Base-by-base conservation (phyloP, 1,139 yeast species). In the Dujonia santamariae region DNA sequence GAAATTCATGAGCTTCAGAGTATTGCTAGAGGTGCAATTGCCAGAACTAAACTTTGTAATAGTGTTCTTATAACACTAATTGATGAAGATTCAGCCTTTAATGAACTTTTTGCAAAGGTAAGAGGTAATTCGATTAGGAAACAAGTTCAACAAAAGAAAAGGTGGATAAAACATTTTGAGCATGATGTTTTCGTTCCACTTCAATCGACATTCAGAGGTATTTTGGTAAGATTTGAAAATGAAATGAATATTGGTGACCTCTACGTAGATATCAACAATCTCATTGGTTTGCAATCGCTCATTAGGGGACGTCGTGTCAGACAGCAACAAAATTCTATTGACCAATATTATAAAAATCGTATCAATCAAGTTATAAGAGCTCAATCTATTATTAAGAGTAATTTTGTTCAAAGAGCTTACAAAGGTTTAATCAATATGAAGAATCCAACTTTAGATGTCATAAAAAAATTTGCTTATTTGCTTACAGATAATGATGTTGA, bases 401-500 rank as follows among this genome's bases (percentile, higher is more conserved):
- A 72, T 42, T 75, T 78, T 40, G 82, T 84, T 36, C 83, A 83
- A 19, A 72, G 67, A 31, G 95, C 96, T 1, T 92, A 86, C 58
- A 75, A 74, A 42, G 75, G 85, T 4, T 67, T 92, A 37, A 76
- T 85, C 29, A 71, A 75, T 9, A 79, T 75, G 54, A 73, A 72
- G 31, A 81, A 83, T 48, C 97, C 98, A 1, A 84, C 95, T 0
- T 59, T 94, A 31, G 60, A 80, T 17, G 85, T 88, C 0, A 81
- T 94, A 26, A 75, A 80, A 46, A 80, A 78, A 39, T 94, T 88
- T 58, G 85, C 92, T 1, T 78, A 79, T 44, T 60, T 92, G 30
- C 63, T 92, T 32, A 84, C 86, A 39, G 92, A 83, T 44, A 78
- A 78, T 38, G 92, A 84, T 38, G 59, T 63, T 22, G 96, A 86